phyloP scores from a whole-genome alignment of 768 basidiomycete genomes.

The Butyriboletus loyo region DNA sequence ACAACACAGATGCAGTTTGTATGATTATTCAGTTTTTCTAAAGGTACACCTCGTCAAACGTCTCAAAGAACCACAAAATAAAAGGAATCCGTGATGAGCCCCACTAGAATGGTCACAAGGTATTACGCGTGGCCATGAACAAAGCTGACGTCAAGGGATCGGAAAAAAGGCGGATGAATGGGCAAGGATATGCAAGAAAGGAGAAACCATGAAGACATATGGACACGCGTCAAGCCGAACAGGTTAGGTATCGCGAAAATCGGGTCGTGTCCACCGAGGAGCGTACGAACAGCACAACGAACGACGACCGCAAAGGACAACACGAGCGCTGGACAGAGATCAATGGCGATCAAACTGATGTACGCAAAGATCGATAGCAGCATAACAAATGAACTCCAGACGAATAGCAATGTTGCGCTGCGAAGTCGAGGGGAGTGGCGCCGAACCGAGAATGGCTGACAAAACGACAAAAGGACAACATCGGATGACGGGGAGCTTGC shows the following conservation, averaged over 20 bases:
- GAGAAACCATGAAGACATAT: slow-evolving; percentile 3
- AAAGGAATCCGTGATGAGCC: slow-evolving; percentile 8
- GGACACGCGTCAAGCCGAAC: slow-evolving; percentile 3
- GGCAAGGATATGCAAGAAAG: slow-evolving; percentile 26
- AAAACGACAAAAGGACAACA: slow-evolving; percentile 19
- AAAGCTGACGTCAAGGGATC: background rate
- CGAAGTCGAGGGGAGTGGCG: background rate
- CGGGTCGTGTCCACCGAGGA: slow-evolving; percentile 3
- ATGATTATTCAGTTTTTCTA: slow-evolving; percentile 19
- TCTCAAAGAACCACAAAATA: slow-evolving; percentile 12
- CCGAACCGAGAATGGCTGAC: slow-evolving; percentile 10
- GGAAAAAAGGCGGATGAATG: background rate
- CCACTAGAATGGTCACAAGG: slow-evolving; percentile 8
- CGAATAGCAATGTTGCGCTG: slow-evolving; percentile 18
- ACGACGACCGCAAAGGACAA: slow-evolving; percentile 7
- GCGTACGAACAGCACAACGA: slow-evolving; percentile 16
- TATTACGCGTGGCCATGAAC: slow-evolving; percentile 2
- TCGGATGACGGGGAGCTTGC: slow-evolving; percentile 3
- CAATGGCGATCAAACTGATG: slow-evolving; percentile 13
- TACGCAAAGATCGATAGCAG: slow-evolving; percentile 27
- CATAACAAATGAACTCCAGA: slow-evolving; percentile 19
- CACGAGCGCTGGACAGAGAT: slow-evolving; percentile 16
- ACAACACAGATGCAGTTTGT: background rate
- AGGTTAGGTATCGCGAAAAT: slow-evolving; percentile 18
- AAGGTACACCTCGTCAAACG: slow-evolving; percentile 26